phyloP scores from a whole-genome alignment of 495 filamentous ascomycete species.

The Xylaria longipes region DNA sequence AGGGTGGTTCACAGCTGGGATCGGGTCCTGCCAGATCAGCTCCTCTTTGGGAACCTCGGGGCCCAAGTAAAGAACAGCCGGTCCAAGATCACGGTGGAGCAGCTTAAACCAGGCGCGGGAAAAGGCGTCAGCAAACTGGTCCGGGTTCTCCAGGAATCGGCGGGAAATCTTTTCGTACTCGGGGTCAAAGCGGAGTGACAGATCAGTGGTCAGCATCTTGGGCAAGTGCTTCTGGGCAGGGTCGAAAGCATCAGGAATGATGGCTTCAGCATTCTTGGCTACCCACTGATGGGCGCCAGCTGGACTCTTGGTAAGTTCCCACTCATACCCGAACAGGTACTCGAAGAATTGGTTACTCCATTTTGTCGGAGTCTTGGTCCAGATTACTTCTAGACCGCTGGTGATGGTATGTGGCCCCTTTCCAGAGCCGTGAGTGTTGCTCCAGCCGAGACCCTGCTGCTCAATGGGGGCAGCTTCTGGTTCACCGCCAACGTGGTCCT shows the following conservation, averaged over 20 bases:
- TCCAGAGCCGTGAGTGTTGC: constrained; percentile 62
- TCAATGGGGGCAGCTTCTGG: constrained; percentile 67
- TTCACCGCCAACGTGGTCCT: constrained; percentile 65
- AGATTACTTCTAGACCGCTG: constrained; percentile 74
- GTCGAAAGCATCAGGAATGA: constrained; percentile 73
- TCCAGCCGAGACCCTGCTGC: constrained; percentile 72
- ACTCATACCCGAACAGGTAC: constrained; percentile 78
- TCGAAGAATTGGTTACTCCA: constrained; percentile 73
- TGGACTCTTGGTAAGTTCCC: constrained; percentile 75
- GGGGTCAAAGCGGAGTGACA: constrained; percentile 72
- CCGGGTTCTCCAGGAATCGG: constrained; percentile 67
- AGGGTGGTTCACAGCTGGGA: constrained; percentile 61
- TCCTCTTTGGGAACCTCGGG: constrained; percentile 70
- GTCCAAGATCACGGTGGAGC: constrained; percentile 75
- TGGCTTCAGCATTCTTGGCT: constrained; percentile 67
- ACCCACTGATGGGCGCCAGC: constrained; percentile 76
- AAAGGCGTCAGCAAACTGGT: constrained; percentile 69
- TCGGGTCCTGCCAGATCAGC: constrained; percentile 69
- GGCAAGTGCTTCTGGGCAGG: constrained; percentile 68
- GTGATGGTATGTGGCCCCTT: constrained; percentile 73
- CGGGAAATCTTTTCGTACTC: constrained; percentile 75
- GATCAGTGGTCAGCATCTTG: constrained; percentile 72
- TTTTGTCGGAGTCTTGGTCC: constrained; percentile 72
- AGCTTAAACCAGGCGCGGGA: constrained; percentile 80
- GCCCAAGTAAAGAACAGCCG: constrained; percentile 68